Conservation (phyloP, 148 eudicot species). For the Chenopodium album region DNA sequence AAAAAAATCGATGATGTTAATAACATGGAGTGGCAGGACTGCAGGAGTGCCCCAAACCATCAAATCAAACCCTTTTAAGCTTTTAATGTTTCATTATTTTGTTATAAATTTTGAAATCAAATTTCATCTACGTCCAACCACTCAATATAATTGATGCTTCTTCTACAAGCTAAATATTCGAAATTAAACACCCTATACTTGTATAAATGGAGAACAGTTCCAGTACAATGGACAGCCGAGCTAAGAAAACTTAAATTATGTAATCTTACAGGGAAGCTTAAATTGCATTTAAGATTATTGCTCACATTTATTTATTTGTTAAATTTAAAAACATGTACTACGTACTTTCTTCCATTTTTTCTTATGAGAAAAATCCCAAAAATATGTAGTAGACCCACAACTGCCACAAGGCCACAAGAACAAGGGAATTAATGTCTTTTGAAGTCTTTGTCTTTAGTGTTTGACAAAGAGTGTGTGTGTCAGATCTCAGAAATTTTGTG, state of each 20-base stretch:
- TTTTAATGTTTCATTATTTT: too few species aligned
- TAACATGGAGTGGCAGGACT: too few species aligned
- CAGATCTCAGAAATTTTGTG: slow-evolving; percentile 16
- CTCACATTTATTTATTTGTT: slow-evolving; percentile 13
- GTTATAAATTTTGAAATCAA: too few species aligned
- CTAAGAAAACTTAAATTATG: neutral
- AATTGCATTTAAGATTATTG: slow-evolving; percentile 14
- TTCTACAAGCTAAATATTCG: too few species aligned
- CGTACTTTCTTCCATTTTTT: slow-evolving; percentile 10
- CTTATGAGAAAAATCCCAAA: slow-evolving; percentile 1
- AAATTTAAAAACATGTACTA: neutral
- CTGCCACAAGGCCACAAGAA: neutral
- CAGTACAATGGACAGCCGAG: neutral
- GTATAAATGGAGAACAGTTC: neutral
- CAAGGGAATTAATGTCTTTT: neutral
- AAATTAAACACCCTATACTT: neutral
- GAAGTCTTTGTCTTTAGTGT: neutral
- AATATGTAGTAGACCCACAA: neutral
- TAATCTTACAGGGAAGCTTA: slow-evolving; percentile 3
- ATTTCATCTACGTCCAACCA: too few species aligned
- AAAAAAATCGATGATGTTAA: too few species aligned
- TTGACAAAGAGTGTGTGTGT: slow-evolving; percentile 13
- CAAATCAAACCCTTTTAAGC: too few species aligned
- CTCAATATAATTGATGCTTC: too few species aligned
- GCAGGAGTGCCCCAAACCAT: too few species aligned